These are phyloP conservation scores for Ustilago crameri DNA, from an alignment of 1,284 basidiomycete species.

Conservation along the genomic window DNA sequence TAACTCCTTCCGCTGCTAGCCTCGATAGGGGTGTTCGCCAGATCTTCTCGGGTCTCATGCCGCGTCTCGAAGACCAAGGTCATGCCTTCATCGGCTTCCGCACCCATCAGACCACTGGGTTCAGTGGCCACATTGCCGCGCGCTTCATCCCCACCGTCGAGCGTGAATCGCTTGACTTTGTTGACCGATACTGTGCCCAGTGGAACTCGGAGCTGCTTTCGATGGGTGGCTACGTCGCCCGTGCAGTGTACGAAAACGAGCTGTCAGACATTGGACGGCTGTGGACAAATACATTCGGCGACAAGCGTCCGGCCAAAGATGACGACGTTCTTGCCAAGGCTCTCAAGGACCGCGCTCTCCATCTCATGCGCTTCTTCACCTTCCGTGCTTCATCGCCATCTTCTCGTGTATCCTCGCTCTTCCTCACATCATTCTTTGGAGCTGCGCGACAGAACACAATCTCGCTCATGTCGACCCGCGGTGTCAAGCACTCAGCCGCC, in stretches of 20 bases:
- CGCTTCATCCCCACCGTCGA: constrained; percentile 97
- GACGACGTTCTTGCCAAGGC: constrained; percentile 66
- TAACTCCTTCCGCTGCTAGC: constrained; percentile 85
- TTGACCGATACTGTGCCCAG: constrained; percentile 67
- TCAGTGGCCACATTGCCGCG: constrained; percentile 89
- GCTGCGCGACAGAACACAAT: constrained; percentile 73
- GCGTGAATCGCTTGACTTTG: constrained; percentile 86
- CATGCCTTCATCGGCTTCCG: constrained; percentile 69
- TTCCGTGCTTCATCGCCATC: constrained; percentile 82
- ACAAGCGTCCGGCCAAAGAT: constrained; percentile 72
- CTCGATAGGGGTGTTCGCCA: constrained; percentile 51
- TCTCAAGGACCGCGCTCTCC: constrained; percentile 74
- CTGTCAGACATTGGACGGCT: constrained; percentile 70
- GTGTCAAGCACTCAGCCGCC: constrained; percentile 77
- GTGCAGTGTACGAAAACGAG: constrained; percentile 88
- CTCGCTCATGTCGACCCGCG: constrained; percentile 82
- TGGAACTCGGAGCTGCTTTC: constrained; percentile 62
- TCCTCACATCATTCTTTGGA: constrained; percentile 85
- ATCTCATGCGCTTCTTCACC: constrained; percentile 75
- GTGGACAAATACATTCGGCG: constrained; percentile 71
- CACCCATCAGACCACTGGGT: constrained; percentile 90
- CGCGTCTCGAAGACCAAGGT: constrained; percentile 61
- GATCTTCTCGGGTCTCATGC: constrained; percentile 68
- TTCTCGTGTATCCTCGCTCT: constrained; percentile 79
- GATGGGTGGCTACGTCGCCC: constrained; percentile 77